Base-by-base conservation (phyloP, 2,329 filamentous ascomycete species). In the Coleophoma eucalyptorum region DNA sequence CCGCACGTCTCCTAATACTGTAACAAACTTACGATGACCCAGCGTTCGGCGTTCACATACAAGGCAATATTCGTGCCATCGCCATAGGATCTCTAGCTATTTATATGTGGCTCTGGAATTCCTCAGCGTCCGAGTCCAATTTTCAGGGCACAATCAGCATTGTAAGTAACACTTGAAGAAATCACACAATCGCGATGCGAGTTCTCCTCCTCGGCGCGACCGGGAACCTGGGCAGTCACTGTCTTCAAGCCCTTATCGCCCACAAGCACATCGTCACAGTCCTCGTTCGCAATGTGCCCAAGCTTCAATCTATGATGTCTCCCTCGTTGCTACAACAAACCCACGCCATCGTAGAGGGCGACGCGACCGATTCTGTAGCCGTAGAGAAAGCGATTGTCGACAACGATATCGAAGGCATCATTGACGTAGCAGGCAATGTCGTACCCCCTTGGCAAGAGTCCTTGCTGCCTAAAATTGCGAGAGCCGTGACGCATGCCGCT, bases 151-250 rank as follows among this genome's bases (percentile, higher is more conserved):
- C 21, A 26, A 26, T 26, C 21, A 46, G 50, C 40, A 52, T 44
- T 44, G 18, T 26, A 13, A 19, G 18, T 26, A 13, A 19, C 21
- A 48, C 67, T 20, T 26, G 21, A 26, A 26, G 21, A 26, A 26
- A 26, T 26, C 21, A 26, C 21, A 26, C 21, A 68, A 26, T 7
- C 21, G 21, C 21, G 21, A 73, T 73, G 69, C 67, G 67, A 46
- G 68, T 72, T 51, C 64, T 73, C 45, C 62, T 72, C 33, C 56
- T 73, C 37, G 69, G 69, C 21, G 65, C 65, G 59, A 72, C 67
- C 20, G 70, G 69, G 11, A 70, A 70, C 41, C 53, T 73, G 13
- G 70, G 70, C 21, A 46, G 58, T 44, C 67, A 69, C 50, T 63
- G 66, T 18, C 57, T 72, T 42, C 52, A 65, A 16, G 65, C 69